These are phyloP conservation scores for Penicilliopsis zonata DNA, from an alignment of 495 filamentous ascomycete genomes.

Conservation along the genomic window DNA sequence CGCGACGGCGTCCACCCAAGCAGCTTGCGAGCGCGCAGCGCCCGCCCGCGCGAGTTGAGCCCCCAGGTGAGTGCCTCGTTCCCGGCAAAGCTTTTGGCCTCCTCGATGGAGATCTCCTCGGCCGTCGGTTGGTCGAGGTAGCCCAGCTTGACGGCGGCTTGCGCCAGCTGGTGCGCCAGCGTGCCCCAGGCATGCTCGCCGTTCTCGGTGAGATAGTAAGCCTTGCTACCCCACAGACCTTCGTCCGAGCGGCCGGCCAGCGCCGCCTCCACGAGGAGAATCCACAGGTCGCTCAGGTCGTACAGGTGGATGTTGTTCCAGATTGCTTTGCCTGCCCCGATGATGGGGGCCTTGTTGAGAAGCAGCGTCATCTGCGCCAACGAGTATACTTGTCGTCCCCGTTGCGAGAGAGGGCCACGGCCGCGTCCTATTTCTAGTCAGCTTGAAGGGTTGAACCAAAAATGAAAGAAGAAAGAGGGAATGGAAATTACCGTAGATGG, in stretches of 20 bases:
- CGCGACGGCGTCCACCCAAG: constrained; percentile 48
- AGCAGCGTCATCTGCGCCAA: constrained; percentile 42
- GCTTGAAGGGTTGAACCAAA: not conserved
- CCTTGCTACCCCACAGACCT: constrained; percentile 55
- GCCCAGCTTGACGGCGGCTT: constrained; percentile 45
- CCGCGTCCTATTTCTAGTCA: constrained; percentile 29
- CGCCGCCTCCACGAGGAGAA: constrained; percentile 53
- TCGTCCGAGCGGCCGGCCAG: constrained; percentile 29
- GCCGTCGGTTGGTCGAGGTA: constrained; percentile 43
- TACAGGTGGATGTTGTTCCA: constrained; percentile 62
- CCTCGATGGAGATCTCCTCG: constrained; percentile 14
- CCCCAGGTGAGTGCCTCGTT: constrained; percentile 35
- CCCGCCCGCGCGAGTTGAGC: constrained; percentile 45
- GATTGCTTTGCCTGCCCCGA: constrained; percentile 43
- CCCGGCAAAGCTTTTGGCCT: constrained; percentile 17
- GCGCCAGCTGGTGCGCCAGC: constrained; percentile 41
- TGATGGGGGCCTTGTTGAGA: constrained; percentile 43
- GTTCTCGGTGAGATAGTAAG: constrained; percentile 62
- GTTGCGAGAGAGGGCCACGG: constrained; percentile 50
- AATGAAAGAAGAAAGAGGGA: not conserved
- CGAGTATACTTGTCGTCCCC: constrained; percentile 47
- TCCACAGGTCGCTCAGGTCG: constrained; percentile 51
- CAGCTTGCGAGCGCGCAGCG: constrained; percentile 43
- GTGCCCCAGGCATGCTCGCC: constrained; percentile 59
- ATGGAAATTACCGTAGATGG: constrained; percentile 53